These are phyloP conservation scores for Thalassiosira hispida DNA, from an alignment of 352 stramenopile genomes.

Conservation along the genomic window DNA sequence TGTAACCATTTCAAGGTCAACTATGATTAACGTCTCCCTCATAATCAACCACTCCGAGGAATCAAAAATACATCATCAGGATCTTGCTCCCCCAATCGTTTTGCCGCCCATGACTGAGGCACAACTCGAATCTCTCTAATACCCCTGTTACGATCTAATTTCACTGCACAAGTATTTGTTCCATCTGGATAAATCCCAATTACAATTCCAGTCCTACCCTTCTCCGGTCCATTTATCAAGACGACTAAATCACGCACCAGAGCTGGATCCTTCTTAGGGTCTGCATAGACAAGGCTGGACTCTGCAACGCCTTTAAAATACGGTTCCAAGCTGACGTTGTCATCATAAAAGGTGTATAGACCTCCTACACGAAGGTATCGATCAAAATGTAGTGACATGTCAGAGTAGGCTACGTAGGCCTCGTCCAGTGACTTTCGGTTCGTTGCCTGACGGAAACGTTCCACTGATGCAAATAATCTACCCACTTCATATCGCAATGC, in stretches of 20 bases:
- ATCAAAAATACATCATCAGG: slow-evolving; percentile 85
- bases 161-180: slow-evolving; percentile 70
- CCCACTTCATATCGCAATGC: slow-evolving; percentile 84
- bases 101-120: slow-evolving; percentile 68
- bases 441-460: slow-evolving; percentile 68
- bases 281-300: slow-evolving; percentile 61
- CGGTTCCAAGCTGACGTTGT: slow-evolving; percentile 69
- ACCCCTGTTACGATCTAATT: slow-evolving; percentile 76
- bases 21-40: background rate
- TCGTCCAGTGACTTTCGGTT: slow-evolving; percentile 65
- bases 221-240: slow-evolving; percentile 76
- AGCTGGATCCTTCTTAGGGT: slow-evolving; percentile 77
- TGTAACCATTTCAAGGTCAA: no score
- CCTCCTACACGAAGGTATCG: slow-evolving; percentile 80
- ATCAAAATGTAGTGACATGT: slow-evolving; percentile 84
- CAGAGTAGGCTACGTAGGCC: slow-evolving; percentile 77
- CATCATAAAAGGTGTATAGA: slow-evolving; percentile 84
- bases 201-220: slow-evolving; percentile 80
- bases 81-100: slow-evolving; percentile 81
- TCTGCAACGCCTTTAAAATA: slow-evolving; percentile 65
- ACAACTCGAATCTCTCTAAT: slow-evolving; percentile 83
- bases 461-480: slow-evolving; percentile 77
- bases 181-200: slow-evolving; percentile 82
- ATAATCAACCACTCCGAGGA: slow-evolving; percentile 52
- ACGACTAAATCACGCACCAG: slow-evolving; percentile 81